Evolutionary conservation across 2,329 filamentous ascomycete genomes (phyloP).

Genomic region (Cadophora malorum): DNA sequence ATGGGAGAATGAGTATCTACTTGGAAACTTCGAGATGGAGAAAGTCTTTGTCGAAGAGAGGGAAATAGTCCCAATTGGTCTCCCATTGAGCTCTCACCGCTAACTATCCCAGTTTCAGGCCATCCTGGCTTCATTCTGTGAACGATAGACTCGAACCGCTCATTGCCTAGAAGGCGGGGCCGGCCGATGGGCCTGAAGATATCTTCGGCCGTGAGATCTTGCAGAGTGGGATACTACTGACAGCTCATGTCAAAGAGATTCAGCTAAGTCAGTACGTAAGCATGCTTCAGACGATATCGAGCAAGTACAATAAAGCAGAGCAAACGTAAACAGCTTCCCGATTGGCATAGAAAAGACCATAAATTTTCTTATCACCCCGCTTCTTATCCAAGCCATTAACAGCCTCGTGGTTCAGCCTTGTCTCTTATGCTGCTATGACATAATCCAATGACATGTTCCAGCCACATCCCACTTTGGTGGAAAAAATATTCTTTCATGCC

Average conservation of each 20-base stretch:
- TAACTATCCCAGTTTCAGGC: not conserved
- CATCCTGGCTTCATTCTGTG: not conserved
- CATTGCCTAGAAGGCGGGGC: not conserved
- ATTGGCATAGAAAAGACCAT: not conserved
- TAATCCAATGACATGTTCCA: not conserved
- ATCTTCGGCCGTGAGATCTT: conserved; percentile 1
- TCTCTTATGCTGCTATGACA: conserved; percentile 14
- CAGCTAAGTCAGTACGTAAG: not conserved
- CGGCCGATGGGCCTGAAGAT: not conserved
- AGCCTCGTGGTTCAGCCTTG: conserved; percentile 18
- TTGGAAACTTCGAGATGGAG: not conserved
- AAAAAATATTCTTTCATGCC: not conserved
- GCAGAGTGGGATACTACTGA: not conserved
- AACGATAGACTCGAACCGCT: not conserved
- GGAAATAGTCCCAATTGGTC: not conserved
- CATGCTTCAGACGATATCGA: not conserved
- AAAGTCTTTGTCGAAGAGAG: not conserved
- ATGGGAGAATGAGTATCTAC: not conserved
- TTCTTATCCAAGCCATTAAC: not conserved
- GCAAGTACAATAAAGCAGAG: not conserved
- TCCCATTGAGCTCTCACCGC: not conserved
- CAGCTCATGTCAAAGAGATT: not conserved
- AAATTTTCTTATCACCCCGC: conserved; percentile 1
- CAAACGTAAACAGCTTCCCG: not conserved
- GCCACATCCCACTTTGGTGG: not conserved